Evolutionary conservation across 1,284 basidiomycete genomes (phyloP).

Genomic region (Cutaneotrichosporon cavernicola): DNA sequence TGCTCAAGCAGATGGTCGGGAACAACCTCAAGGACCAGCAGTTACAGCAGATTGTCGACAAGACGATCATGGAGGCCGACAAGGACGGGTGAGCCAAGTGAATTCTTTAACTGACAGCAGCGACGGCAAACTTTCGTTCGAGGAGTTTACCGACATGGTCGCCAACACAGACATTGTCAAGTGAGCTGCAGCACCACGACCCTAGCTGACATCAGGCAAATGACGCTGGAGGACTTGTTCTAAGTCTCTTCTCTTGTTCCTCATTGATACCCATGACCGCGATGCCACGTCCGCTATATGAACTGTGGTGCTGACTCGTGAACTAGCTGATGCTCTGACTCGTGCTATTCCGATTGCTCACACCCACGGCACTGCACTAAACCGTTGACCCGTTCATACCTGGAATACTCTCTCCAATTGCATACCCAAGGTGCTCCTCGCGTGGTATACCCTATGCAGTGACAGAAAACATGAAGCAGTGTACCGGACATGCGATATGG

Average conservation of each 20-base stretch:
- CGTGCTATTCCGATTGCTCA: not conserved
- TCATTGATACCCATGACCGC: constrained; percentile 8
- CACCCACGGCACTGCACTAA: not conserved
- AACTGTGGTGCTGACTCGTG: not conserved
- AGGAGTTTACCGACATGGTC: constrained; percentile 95
- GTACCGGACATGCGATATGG: constrained; percentile 9
- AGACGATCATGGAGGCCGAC: constrained; percentile 99
- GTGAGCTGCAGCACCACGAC: constrained; percentile 29
- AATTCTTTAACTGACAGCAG: constrained; percentile 42
- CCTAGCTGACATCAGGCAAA: constrained; percentile 83
- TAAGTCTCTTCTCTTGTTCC: constrained; percentile 40
- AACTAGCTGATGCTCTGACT: not conserved
- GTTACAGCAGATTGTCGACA: constrained; percentile 98
- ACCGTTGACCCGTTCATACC: not conserved
- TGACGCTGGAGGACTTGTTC: constrained; percentile 94
- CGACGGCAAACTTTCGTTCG: constrained; percentile 94
- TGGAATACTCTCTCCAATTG: not conserved
- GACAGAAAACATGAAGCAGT: constrained; percentile 9
- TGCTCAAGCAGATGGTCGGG: constrained; percentile 99
- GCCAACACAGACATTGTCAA: constrained; percentile 72
- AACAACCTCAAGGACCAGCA: constrained; percentile 99
- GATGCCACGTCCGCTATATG: constrained; percentile 2
- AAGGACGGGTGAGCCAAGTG: constrained; percentile 63
- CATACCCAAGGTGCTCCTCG: not conserved
- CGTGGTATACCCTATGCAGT: constrained; percentile 6